phyloP scores from a whole-genome alignment of 176 grass and related monocot species.

The Urochloa ruziziensis region DNA sequence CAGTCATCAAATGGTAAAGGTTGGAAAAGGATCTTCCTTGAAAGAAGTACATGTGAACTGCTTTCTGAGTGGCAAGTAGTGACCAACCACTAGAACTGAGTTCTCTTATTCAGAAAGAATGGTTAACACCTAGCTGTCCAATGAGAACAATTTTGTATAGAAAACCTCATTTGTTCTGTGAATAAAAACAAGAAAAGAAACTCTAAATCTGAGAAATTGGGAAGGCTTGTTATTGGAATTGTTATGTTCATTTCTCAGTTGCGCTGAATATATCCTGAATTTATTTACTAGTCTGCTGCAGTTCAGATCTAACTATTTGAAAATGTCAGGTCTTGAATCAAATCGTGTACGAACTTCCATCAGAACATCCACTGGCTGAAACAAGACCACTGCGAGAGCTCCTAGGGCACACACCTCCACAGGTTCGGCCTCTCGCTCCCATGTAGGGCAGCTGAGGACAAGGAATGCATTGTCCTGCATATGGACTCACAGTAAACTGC shows the following conservation, averaged over 20 bases:
- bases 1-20: not conserved
- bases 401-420: slow-evolving; percentile 78
- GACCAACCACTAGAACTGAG: not conserved
- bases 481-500: not conserved
- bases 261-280: not conserved
- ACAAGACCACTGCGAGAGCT: slow-evolving; percentile 90
- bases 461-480: not conserved
- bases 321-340: slow-evolving; percentile 84
- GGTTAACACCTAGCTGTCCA: not conserved
- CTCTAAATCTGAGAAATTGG: not conserved
- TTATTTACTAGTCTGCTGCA: not conserved
- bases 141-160: not conserved
- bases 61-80: not conserved
- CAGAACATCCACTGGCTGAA: slow-evolving; percentile 87
- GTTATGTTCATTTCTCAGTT: not conserved
- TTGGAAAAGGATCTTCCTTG: not conserved
- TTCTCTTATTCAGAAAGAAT: slow-evolving; percentile 6
- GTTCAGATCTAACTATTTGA: slow-evolving; percentile 34
- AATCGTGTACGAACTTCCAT: slow-evolving; percentile 91
- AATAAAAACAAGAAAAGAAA: not conserved
- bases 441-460: not conserved
- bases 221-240: not conserved
- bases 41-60: not conserved
- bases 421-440: slow-evolving; percentile 57
- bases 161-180: not conserved